Evolutionary conservation across 768 basidiomycete species (phyloP).

Genomic region (Fomitopsis pulvina): DNA sequence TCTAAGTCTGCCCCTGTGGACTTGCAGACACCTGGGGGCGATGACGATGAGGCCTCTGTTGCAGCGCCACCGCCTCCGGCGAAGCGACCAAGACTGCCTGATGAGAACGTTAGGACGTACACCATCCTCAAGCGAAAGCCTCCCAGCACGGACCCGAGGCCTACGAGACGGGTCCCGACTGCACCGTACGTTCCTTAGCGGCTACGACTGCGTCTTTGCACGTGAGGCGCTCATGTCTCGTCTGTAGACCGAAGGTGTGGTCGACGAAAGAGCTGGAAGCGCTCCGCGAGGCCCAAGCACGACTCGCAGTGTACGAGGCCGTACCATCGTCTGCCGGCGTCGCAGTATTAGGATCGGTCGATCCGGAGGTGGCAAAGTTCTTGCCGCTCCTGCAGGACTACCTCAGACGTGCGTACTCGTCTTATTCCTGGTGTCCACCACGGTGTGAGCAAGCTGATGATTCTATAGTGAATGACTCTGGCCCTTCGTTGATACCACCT

Average conservation of each 20-base stretch:
- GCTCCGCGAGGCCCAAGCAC: slow-evolving; percentile 26
- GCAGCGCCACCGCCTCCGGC: neutral
- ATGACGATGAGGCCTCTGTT: neutral
- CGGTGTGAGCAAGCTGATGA: neutral
- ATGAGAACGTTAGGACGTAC: slow-evolving; percentile 14
- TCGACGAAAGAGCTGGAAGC: slow-evolving; percentile 42
- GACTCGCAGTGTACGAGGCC: slow-evolving; percentile 66
- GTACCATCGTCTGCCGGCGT: slow-evolving; percentile 29
- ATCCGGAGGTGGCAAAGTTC: slow-evolving; percentile 71
- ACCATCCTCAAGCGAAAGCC: slow-evolving; percentile 17
- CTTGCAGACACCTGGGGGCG: slow-evolving; percentile 3
- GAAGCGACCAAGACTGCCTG: neutral
- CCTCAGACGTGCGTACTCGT: slow-evolving; percentile 43
- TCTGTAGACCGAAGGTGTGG: slow-evolving; percentile 46
- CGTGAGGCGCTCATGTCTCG: neutral
- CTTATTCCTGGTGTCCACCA: neutral
- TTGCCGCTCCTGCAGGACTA: slow-evolving; percentile 74
- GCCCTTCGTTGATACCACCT: neutral
- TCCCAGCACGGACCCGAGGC: neutral
- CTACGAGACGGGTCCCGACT: slow-evolving; percentile 7
- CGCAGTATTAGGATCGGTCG: slow-evolving; percentile 20
- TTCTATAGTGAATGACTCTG: neutral
- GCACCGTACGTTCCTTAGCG: slow-evolving; percentile 20
- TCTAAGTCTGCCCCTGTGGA: neutral
- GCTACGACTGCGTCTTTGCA: neutral